Evolutionary conservation across 2,329 filamentous ascomycete species (phyloP), one percentile per base, ranked within the genome.

Genomic region (Fusarium sp.): DNA sequence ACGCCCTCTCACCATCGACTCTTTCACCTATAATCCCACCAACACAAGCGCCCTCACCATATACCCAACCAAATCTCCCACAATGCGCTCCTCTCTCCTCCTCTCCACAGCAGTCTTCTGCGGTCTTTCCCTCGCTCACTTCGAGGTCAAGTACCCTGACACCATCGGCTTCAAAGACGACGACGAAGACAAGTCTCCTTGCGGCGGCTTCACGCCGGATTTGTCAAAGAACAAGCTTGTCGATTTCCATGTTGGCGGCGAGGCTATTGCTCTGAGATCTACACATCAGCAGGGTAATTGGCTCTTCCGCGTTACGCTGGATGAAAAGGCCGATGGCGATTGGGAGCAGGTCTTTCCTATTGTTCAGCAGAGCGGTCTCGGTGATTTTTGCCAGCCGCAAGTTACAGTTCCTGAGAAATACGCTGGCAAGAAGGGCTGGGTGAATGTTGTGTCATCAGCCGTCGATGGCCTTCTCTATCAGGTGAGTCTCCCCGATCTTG

Each of bases 231-330:
- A 78, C 24, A 79, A 84, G 56, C 84, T 88, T 74, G 80, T 81
- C 52, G 83, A 87, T 68, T 89, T 89, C 76, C 83, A 88, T 73
- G 84, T 89, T 60, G 85, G 79, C 68, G 86, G 87, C 68, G 84
- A 88, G 67, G 78, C 83, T 57, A 78, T 89, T 33, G 80, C 81
- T 61, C 72, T 84, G 49, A 77, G 75, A 9, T 79, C 83, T 9
- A 82, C 80, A 5, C 87, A 90, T 71, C 79, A 84, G 5, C 80
- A 86, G 73, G 78, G 80, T 67, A 85, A 80, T 55, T 89, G 83
- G 83, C 80, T 89, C 17, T 85, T 87, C 79, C 86, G 87, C 64
- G 84, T 82, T 65, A 89, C 86, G 14, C 79, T 83, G 20, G 86
- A 87, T 70, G 70, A 78, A 47, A 79, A 79, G 13, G 83, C 80